A percentile compares a stretch with the other conserved stretches of the same genome.
Conservation (phyloP, 805 yeast species). For the Wickerhamiella australiensis region DNA sequence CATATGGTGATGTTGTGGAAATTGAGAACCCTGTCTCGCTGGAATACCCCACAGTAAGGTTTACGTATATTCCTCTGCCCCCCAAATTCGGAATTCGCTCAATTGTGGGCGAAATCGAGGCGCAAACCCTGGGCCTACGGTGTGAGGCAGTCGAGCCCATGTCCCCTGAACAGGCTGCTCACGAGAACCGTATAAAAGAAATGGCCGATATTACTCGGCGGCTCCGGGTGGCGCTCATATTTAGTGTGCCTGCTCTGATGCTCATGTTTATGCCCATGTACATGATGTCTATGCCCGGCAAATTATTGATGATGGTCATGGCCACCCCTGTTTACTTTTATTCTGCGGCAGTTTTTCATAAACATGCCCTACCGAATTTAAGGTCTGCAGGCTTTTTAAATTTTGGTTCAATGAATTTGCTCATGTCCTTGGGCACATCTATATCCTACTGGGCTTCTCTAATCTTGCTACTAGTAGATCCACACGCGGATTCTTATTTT, state of each 20-base stretch:
- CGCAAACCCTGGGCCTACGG: constrained; percentile 36
- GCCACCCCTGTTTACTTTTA: constrained; percentile 65
- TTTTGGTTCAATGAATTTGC: constrained; percentile 68
- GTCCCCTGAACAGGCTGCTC: constrained; percentile 53
- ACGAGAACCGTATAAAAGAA: constrained; percentile 25
- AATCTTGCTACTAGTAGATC: constrained; percentile 39
- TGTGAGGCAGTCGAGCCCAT: constrained; percentile 43
- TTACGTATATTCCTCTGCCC: constrained; percentile 52
- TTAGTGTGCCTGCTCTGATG: constrained; percentile 45
- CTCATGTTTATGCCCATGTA: constrained; percentile 47
- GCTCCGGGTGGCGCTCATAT: constrained; percentile 33
- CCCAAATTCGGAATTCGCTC: constrained; percentile 42
- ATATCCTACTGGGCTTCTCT: constrained; percentile 62
- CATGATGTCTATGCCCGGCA: constrained; percentile 39
- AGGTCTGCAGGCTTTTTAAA: constrained; percentile 39
- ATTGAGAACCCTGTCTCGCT: constrained; percentile 45
- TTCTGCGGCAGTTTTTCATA: constrained; percentile 62
- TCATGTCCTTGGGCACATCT: constrained; percentile 62
- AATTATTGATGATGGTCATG: constrained; percentile 53
- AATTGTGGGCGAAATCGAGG: constrained; percentile 39
- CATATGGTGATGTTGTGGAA: constrained; percentile 46
- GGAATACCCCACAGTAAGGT: constrained; percentile 44
- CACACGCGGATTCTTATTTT: constrained; percentile 48
- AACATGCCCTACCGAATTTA: constrained; percentile 39
- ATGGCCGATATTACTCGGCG: constrained; percentile 38